Evolutionary conservation across 352 stramenopile genomes (phyloP).

Genomic region (Phytopythium chamaehyphon): DNA sequence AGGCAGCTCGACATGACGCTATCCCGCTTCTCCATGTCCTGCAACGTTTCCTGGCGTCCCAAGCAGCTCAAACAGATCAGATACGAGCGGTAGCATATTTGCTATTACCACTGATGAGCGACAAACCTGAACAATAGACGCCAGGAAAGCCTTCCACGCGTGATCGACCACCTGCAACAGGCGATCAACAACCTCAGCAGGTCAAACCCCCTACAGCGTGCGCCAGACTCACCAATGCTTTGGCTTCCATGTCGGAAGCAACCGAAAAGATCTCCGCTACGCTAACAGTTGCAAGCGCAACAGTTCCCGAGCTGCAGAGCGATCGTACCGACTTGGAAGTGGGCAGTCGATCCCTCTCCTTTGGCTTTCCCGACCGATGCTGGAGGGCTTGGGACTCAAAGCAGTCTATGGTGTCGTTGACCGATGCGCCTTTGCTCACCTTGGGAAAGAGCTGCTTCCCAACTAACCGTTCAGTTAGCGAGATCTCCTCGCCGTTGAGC

Average conservation of each 20-base stretch:
- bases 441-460: slow-evolving; percentile 62
- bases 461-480: slow-evolving; percentile 29
- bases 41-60: slow-evolving; percentile 48
- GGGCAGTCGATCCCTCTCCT: slow-evolving; percentile 16
- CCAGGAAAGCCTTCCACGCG: slow-evolving; percentile 47
- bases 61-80: not conserved
- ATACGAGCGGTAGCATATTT: not conserved
- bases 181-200: too few relatives aligned
- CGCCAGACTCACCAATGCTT: slow-evolving; percentile 29
- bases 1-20: slow-evolving; percentile 66
- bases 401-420: slow-evolving; percentile 5
- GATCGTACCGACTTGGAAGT: slow-evolving; percentile 6
- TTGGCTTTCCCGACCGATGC: not conserved
- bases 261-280: slow-evolving; percentile 40
- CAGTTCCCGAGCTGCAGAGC: slow-evolving; percentile 3
- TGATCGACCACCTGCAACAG: slow-evolving; percentile 41
- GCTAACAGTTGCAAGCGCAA: slow-evolving; percentile 13
- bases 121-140: slow-evolving; percentile 49
- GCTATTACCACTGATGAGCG: not conserved
- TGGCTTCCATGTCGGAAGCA: slow-evolving; percentile 52
- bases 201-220: not conserved
- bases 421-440: slow-evolving; percentile 4
- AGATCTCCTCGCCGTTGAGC: slow-evolving; percentile 65
- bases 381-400: not conserved
- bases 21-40: slow-evolving; percentile 63